Base-by-base conservation (phyloP, 2,329 filamentous ascomycete genomes). In the Neofusicoccum cordaticola region DNA sequence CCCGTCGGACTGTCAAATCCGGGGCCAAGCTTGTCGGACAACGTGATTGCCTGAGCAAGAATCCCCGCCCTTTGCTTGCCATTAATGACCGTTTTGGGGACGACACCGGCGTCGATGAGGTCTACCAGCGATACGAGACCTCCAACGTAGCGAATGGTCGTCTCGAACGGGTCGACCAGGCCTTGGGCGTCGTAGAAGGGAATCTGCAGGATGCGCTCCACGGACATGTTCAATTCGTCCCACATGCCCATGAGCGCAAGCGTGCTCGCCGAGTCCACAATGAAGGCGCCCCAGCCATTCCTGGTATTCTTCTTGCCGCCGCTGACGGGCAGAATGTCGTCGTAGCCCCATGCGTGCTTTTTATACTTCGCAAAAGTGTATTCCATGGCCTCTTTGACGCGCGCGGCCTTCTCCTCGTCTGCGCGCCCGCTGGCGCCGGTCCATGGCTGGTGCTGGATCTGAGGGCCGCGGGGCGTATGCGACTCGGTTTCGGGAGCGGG, bases 201-300 rank as follows among this genome's bases (percentile, higher is more conserved):
- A 62, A 79, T 73, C 5, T 69, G 66, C 58, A 77, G 66, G 27
- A 80, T 78, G 50, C 77, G 74, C 53, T 78, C 72, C n/a, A 80
- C 65, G 8, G 71, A 74, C 44, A 73, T 68, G 62, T 70, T 70
- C 67, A 82, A 71, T 71, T 81, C 78, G 41, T 78, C 75, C 77
- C 77, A 79, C 17, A 80, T 67, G 2, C 74, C 77, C 78, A 80
- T 79, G 39, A 80, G 67, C 15, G 73, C 77, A 42, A 80, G 66
- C 1, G 78, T 80, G 9, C 75, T 75, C 8, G 75, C 72, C 19
- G 76, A 74, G 64, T 80, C 78, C 3, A 80, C 77, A 17, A 80
- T 78, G 67, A 79, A 79, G 5, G 75, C 78, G 7, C 78, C 78
- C 78, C 78, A 80, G 15, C 78, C 78, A 67, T 79, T 79, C 41